phyloP scores from a whole-genome alignment of 768 basidiomycete species.

The Pholiota microspora region DNA sequence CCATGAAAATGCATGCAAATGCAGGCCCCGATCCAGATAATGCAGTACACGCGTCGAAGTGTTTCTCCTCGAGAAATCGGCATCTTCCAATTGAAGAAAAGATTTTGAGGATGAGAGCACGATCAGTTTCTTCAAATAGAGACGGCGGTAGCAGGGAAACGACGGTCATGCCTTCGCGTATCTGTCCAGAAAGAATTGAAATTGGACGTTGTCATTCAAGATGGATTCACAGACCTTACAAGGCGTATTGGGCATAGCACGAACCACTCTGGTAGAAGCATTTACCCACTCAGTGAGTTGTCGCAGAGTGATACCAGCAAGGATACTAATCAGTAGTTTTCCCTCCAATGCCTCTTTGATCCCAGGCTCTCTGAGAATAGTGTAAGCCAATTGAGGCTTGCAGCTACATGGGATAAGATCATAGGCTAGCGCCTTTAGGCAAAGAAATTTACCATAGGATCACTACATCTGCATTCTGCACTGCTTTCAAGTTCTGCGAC shows the following conservation, averaged over 20 bases:
- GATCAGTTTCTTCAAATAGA: conserved; percentile 54
- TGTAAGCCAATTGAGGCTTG: conserved; percentile 85
- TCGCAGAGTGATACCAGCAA: conserved; percentile 90
- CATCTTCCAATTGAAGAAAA: conserved; percentile 97
- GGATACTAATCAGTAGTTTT: conserved; percentile 94
- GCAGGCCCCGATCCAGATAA: conserved; percentile 96
- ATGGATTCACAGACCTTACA: conserved; percentile 59
- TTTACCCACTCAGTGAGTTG: conserved; percentile 78
- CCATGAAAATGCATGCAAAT: conserved; percentile 93
- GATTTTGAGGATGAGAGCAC: conserved; percentile 79
- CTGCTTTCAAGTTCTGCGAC: conserved; percentile 71
- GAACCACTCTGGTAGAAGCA: conserved; percentile 79
- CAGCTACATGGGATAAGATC: conserved; percentile 51
- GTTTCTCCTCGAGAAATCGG: conserved; percentile 95
- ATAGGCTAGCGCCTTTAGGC: background rate
- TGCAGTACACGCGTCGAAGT: conserved; percentile 98
- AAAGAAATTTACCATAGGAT: conserved; percentile 70
- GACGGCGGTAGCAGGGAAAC: conserved; percentile 69
- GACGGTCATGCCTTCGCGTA: conserved; percentile 98
- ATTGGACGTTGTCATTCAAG: background rate
- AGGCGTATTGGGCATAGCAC: conserved; percentile 99
- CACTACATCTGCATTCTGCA: conserved; percentile 75
- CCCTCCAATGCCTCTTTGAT: conserved; percentile 82
- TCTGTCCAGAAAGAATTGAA: conserved; percentile 44
- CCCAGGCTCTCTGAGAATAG: conserved; percentile 70